Conservation (phyloP, 2,329 filamentous ascomycete species). For the Sordariomycetes sp. region DNA sequence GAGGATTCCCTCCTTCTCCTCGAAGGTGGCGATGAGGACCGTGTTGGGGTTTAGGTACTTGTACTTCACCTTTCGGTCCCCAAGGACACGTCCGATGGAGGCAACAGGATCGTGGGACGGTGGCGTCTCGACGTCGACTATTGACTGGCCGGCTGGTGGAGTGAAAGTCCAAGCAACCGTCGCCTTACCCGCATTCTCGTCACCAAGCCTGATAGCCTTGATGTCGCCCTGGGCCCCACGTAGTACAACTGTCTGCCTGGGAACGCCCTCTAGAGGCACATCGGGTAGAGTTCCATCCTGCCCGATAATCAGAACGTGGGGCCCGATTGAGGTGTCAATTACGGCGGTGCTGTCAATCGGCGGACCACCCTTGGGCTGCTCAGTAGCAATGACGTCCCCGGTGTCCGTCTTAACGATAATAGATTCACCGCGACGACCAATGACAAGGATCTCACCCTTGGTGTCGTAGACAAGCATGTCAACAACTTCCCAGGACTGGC, state of each 20-base stretch:
- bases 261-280: slow-evolving; percentile 28
- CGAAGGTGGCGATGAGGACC: slow-evolving; percentile 58
- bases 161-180: slow-evolving; percentile 60
- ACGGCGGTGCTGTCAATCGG: slow-evolving; percentile 27
- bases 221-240: slow-evolving; percentile 33
- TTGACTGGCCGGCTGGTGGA: slow-evolving; percentile 49
- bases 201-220: slow-evolving; percentile 39
- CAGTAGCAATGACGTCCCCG: slow-evolving; percentile 34
- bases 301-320: slow-evolving; percentile 40
- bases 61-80: slow-evolving; percentile 86
- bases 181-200: slow-evolving; percentile 24
- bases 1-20: slow-evolving; percentile 43
- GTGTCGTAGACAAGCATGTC: slow-evolving; percentile 50
- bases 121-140: slow-evolving; percentile 54
- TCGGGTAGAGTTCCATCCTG: slow-evolving; percentile 32
- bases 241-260: slow-evolving; percentile 41
- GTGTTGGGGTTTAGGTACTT: slow-evolving; percentile 92
- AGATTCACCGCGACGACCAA: slow-evolving; percentile 47
- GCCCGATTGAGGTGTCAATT: slow-evolving; percentile 36
- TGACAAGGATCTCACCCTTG: slow-evolving; percentile 41
- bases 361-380: slow-evolving; percentile 17
- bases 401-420: slow-evolving; percentile 39
- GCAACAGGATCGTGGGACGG: slow-evolving; percentile 76
- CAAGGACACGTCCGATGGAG: slow-evolving; percentile 87
- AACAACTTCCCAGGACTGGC: slow-evolving; percentile 50